Conservation (phyloP, 768 basidiomycete species). For the Lepiota brunneoincarnata region DNA sequence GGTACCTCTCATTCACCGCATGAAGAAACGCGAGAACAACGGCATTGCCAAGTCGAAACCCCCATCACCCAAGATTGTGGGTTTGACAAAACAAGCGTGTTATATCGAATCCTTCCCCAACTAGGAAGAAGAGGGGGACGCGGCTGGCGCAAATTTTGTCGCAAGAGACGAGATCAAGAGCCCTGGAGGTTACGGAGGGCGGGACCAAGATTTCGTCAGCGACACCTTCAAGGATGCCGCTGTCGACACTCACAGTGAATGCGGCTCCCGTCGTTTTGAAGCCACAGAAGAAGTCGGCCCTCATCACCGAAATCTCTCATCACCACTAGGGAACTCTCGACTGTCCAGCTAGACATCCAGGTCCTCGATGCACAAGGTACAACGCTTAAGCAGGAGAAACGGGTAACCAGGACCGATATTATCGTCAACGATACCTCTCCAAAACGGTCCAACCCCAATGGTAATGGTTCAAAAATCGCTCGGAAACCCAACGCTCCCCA, state of each 20-base stretch:
- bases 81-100: conserved; percentile 9
- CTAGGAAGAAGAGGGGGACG: conserved; percentile 4
- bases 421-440: conserved; percentile 28
- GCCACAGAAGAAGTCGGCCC: conserved; percentile 37
- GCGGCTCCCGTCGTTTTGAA: conserved; percentile 39
- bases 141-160: conserved; percentile 7
- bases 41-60: conserved; percentile 2
- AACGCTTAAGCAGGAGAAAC: conserved; percentile 56
- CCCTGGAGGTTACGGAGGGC: not conserved
- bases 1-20: conserved; percentile 10
- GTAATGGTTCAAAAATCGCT: not conserved
- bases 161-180: not conserved
- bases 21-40: conserved; percentile 18
- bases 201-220: not conserved
- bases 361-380: conserved; percentile 60
- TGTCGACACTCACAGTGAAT: conserved; percentile 4
- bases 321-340: conserved; percentile 26
- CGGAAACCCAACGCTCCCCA: not conserved
- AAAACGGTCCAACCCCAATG: conserved; percentile 2
- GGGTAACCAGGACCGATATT: conserved; percentile 48
- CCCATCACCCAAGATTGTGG: conserved; percentile 7
- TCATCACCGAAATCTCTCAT: conserved; percentile 23
- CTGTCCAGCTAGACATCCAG: conserved; percentile 66
- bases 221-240: not conserved
- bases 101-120: not conserved